Evolutionary conservation across 2,329 filamentous ascomycete species (phyloP).

Genomic region (Cladosporium sp.): DNA sequence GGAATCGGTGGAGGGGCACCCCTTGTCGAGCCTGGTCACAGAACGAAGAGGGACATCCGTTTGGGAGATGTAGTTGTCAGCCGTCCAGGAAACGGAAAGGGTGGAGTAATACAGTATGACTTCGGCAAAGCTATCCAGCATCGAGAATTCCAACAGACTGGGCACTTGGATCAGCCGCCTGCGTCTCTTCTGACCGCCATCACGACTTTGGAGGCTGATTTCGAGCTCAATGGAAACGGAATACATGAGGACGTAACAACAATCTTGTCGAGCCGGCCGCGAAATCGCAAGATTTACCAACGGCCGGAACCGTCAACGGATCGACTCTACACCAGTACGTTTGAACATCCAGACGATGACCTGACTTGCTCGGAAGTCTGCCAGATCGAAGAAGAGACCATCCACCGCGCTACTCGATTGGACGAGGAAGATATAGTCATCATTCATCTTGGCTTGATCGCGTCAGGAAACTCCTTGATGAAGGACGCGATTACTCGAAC

Average conservation of each 20-base stretch:
- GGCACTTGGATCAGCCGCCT: constrained; percentile 13
- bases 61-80: constrained; percentile 29
- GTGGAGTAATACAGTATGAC: constrained; percentile 28
- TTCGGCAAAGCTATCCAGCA: constrained; percentile 16
- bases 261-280: too few species aligned
- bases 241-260: background rate
- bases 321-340: background rate
- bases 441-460: constrained; percentile 25
- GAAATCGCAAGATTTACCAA: background rate
- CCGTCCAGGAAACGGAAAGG: constrained; percentile 15
- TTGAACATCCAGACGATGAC: background rate
- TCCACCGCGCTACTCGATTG: background rate
- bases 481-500: constrained; percentile 18
- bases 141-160: background rate
- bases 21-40: too few species aligned
- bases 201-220: constrained; percentile 9
- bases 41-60: constrained; percentile 22
- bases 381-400: background rate
- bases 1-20: constrained; percentile 15
- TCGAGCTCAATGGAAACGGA: background rate
- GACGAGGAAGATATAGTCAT: too few species aligned
- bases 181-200: constrained; percentile 14
- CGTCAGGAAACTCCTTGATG: constrained; percentile 23
- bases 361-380: background rate
- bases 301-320: background rate